Evolutionary conservation across 345 rosid species (phyloP), one percentile per base, ranked within the genome.

Genomic region (Turritis glabra): DNA sequence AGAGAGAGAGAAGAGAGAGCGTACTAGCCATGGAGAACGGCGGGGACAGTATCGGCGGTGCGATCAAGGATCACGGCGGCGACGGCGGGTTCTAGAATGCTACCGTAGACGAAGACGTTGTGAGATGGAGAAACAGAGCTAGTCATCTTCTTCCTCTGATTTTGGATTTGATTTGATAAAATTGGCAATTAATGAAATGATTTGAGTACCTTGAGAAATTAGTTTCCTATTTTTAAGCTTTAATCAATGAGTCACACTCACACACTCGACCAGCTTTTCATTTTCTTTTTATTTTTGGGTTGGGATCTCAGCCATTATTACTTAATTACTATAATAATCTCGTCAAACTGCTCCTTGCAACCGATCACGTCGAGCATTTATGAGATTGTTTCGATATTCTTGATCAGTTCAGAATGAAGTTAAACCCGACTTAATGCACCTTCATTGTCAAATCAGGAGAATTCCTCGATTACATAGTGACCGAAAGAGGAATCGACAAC

Each of bases 71-170:
- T 65, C 35, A 74, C 67, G 58, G 58, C 72, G 67, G 67, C 43
- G 25, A 56, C 78, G n/a, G 72, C 52, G 23, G 73, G 78, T 58
- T 74, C 78, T 3, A 65, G 67, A 11, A 74, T 89, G 81, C 90
- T 90, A 5, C 97, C 97, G 50, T 90, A 94, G 7, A 94, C 93
- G 82, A 94, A 91, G 59, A 94, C 90, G 73, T 64, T 88, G 77
- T 75, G 79, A 26, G 61, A 26, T 5, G 33, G 32, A 19, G 46
- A 4, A 18, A 19, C 13, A 30, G 68, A 59, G 68, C 29, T 25
- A 58, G 19, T 75, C 73, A 67, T 75, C 72, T 46, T 64, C 40
- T 53, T 56, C 32, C 7, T 11, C 23, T 29, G 48, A 27, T 38
- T 40, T 40, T 41, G 18, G 18, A 15, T 41, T 41, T 41, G 47